Percentiles rank a stretch among this genome's conserved stretches.
These are phyloP conservation scores for Moesziomyces parantarcticus DNA, from an alignment of 1,284 basidiomycete species.

Conservation along the genomic window DNA sequence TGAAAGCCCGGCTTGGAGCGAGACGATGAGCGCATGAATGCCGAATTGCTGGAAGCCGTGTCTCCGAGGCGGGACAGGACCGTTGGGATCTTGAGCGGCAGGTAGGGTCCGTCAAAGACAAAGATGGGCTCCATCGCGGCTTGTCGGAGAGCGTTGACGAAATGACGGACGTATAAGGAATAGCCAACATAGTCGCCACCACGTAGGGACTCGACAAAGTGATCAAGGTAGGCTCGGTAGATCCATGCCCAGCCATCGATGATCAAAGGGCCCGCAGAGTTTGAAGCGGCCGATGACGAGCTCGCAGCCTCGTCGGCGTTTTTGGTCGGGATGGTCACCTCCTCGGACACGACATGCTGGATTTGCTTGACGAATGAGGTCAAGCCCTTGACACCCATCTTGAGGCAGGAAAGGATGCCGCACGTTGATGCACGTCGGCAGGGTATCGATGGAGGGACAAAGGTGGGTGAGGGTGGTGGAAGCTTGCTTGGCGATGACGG, in stretches of 20 bases:
- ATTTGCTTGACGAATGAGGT: conserved; percentile 46
- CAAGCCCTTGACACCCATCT: conserved; percentile 56
- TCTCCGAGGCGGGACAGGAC: conserved; percentile 29
- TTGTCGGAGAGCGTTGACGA: conserved; percentile 27
- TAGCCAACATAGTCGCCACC: conserved; percentile 49
- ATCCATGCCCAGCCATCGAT: conserved; percentile 61
- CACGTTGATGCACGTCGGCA: neutral
- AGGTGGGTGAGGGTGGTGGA: neutral
- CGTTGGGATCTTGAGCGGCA: conserved; percentile 49
- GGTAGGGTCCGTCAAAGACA: conserved; percentile 58
- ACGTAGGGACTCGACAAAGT: conserved; percentile 46
- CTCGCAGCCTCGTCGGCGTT: neutral
- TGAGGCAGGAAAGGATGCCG: neutral
- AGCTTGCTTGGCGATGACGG: too few species aligned
- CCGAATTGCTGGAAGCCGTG: conserved; percentile 33
- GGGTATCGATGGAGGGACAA: neutral
- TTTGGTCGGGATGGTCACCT: conserved; percentile 26
- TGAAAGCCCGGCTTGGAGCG: conserved; percentile 45
- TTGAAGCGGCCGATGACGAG: conserved; percentile 6
- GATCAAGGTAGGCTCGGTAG: conserved; percentile 44
- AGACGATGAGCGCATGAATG: conserved; percentile 51
- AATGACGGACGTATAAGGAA: conserved; percentile 22
- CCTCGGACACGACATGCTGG: conserved; percentile 32
- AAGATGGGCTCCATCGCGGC: conserved; percentile 53
- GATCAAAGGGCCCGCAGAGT: conserved; percentile 25